Conservation (phyloP, 805 yeast species). For the Suhomyces sp. region DNA sequence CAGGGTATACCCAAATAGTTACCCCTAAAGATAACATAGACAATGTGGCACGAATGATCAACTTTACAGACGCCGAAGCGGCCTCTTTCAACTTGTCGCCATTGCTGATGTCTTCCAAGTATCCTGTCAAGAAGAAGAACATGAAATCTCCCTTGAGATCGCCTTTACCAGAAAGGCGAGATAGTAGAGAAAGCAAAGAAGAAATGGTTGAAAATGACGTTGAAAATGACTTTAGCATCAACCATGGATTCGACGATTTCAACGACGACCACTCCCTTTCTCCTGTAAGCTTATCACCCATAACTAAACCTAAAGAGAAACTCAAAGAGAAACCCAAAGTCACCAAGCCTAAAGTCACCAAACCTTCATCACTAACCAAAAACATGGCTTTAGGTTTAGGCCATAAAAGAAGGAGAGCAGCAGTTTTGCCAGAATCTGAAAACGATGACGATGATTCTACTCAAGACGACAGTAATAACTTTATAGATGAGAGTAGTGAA, state of each 20-base stretch:
- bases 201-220: conserved; percentile 4
- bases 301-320: conserved; percentile 5
- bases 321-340: background rate
- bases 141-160: conserved; percentile 31
- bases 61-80: conserved; percentile 32
- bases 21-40: conserved; percentile 18
- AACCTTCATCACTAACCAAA: conserved; percentile 26
- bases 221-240: conserved; percentile 7
- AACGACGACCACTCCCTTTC: conserved; percentile 9
- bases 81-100: conserved; percentile 31
- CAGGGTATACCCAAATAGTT: background rate
- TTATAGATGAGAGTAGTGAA: conserved; percentile 5
- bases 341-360: background rate
- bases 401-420: conserved; percentile 6
- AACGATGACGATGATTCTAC: conserved; percentile 27
- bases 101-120: conserved; percentile 18
- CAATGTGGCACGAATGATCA: conserved; percentile 32
- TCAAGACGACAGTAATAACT: conserved; percentile 16
- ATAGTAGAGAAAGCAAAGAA: conserved; percentile 1
- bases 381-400: conserved; percentile 30
- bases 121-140: conserved; percentile 17
- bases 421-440: conserved; percentile 12
- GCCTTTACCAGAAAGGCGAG: conserved; percentile 23
- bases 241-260: conserved; percentile 7
- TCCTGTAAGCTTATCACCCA: conserved; percentile 16